These are phyloP conservation scores for Tillandsia fasciculata DNA, from an alignment of 176 grass and related monocot genomes.

Conservation along the genomic window DNA sequence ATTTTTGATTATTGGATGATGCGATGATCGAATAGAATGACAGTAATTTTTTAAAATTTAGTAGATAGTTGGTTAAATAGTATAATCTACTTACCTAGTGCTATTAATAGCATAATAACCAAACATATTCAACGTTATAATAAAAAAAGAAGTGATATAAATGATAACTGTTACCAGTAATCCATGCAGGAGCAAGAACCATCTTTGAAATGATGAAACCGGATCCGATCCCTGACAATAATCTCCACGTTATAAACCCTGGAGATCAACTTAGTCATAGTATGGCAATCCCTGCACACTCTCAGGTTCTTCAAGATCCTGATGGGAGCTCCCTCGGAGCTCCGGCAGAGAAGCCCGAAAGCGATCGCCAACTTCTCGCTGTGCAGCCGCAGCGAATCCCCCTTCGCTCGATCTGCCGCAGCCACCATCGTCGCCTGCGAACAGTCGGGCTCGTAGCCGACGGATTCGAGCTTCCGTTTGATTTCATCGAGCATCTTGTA, in stretches of 20 bases:
- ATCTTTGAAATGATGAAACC: slow-evolving; percentile 84
- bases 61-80: too few relatives aligned
- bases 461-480: slow-evolving; percentile 24
- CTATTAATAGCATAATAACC: too few relatives aligned
- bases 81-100: too few relatives aligned
- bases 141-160: not conserved
- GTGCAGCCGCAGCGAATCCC: slow-evolving; percentile 46
- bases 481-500: slow-evolving; percentile 56
- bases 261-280: slow-evolving; percentile 67
- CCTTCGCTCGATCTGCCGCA: slow-evolving; percentile 26
- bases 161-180: slow-evolving; percentile 60
- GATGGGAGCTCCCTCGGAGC: slow-evolving; percentile 35
- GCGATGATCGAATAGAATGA: too few relatives aligned
- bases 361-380: slow-evolving; percentile 76
- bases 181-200: slow-evolving; percentile 75
- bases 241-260: slow-evolving; percentile 57
- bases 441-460: slow-evolving; percentile 61
- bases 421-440: slow-evolving; percentile 52
- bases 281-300: slow-evolving; percentile 80
- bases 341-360: slow-evolving; percentile 45
- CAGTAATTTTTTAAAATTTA: too few relatives aligned
- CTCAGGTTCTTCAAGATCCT: slow-evolving; percentile 82
- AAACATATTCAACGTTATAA: too few relatives aligned
- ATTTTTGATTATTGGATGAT: too few relatives aligned
- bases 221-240: slow-evolving; percentile 70